These are phyloP conservation scores for Cantharellus cinnabarinus DNA, from an alignment of 768 basidiomycete genomes.

Conservation along the genomic window DNA sequence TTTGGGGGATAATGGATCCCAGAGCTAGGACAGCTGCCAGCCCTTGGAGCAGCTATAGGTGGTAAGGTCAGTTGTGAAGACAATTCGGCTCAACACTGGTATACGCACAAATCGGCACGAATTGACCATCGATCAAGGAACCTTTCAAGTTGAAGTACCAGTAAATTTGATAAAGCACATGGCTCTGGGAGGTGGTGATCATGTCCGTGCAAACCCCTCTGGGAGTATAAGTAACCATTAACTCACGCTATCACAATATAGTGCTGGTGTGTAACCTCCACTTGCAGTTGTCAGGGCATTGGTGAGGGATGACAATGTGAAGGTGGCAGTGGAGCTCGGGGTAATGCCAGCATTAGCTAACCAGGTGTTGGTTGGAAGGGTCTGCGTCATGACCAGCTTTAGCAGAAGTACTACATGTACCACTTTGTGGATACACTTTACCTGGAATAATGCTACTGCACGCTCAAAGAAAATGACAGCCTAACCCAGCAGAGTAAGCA, in stretches of 20 bases:
- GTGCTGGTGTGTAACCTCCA: slow-evolving; percentile 27
- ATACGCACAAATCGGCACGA: slow-evolving; percentile 32
- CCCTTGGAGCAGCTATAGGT: slow-evolving; percentile 2
- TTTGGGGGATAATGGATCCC: slow-evolving; percentile 46
- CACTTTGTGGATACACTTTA: too few species aligned
- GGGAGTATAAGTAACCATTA: neutral
- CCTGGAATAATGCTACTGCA: too few species aligned
- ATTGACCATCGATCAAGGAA: slow-evolving; percentile 44
- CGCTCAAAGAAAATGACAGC: too few species aligned
- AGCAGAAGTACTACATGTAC: too few species aligned
- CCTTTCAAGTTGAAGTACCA: slow-evolving; percentile 11
- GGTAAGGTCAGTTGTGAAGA: neutral
- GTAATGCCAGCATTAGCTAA: slow-evolving; percentile 49
- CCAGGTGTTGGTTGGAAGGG: slow-evolving; percentile 37
- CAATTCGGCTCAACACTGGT: neutral
- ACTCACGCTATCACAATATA: slow-evolving; percentile 23
- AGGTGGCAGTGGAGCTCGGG: slow-evolving; percentile 37
- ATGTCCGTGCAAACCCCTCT: neutral
- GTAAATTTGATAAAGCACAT: neutral
- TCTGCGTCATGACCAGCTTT: too few species aligned
- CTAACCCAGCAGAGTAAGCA: too few species aligned
- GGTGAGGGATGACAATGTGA: slow-evolving; percentile 33
- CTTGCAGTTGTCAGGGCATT: neutral
- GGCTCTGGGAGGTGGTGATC: neutral
- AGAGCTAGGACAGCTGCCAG: slow-evolving; percentile 25